These are phyloP conservation scores for Oryza brachyantha DNA, from an alignment of 176 grass and related monocot species.

Conservation along the genomic window DNA sequence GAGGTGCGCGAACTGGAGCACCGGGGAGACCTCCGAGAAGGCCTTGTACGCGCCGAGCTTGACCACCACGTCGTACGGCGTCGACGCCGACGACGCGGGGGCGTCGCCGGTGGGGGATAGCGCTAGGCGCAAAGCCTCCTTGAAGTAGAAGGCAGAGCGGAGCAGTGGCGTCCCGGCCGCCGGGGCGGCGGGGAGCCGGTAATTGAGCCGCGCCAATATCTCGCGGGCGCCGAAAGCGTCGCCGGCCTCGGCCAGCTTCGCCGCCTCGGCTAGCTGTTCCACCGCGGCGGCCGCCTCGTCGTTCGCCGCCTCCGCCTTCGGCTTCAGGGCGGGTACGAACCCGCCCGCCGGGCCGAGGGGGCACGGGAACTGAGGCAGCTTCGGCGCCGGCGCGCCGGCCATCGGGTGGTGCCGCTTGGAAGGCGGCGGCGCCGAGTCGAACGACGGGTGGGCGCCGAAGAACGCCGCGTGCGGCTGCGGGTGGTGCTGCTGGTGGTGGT, in stretches of 20 bases:
- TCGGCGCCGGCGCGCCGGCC: conserved; percentile 37
- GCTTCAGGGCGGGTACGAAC: conserved; percentile 33
- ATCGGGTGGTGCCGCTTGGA: conserved; percentile 56
- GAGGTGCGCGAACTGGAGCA: conserved; percentile 85
- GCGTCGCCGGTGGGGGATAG: conserved; percentile 40
- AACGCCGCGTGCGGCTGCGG: conserved; percentile 53
- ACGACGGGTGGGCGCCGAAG: conserved; percentile 51
- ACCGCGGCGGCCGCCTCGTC: conserved; percentile 33
- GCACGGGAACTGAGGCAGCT: conserved; percentile 31
- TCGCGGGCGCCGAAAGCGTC: conserved; percentile 67
- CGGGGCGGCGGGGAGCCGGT: conserved; percentile 71
- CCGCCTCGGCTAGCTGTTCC: conserved; percentile 50
- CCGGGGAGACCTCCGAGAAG: conserved; percentile 74
- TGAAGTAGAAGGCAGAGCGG: conserved; percentile 96
- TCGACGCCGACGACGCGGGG: conserved; percentile 21
- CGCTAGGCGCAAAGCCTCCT: conserved; percentile 71
- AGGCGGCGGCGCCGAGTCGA: conserved; percentile 39
- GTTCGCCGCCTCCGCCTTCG: conserved; percentile 27
- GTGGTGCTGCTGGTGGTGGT: conserved; percentile 56
- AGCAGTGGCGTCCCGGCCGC: conserved; percentile 83
- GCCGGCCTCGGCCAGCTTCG: conserved; percentile 46
- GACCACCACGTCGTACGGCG: conserved; percentile 61
- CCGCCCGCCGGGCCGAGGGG: background rate
- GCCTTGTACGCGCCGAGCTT: conserved; percentile 84
- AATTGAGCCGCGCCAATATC: conserved; percentile 99